These are phyloP conservation scores for Aspergillus neoniger DNA, from an alignment of 2,329 filamentous ascomycete genomes.

Conservation along the genomic window DNA sequence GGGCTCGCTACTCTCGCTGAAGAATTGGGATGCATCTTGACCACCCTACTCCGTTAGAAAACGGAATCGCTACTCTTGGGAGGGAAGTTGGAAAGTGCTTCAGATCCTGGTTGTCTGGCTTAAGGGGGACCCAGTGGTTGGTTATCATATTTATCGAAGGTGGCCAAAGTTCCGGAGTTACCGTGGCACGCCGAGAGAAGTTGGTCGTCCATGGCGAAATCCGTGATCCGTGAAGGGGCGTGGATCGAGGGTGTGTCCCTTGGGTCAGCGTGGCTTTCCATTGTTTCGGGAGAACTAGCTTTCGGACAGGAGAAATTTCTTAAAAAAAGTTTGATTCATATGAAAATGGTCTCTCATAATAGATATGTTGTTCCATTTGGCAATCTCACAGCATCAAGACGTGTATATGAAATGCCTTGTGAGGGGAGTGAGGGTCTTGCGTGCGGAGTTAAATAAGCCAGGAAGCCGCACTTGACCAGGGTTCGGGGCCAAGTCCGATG, in stretches of 20 bases:
- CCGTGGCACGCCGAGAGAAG: slow-evolving; percentile 6
- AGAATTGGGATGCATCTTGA: slow-evolving; percentile 5
- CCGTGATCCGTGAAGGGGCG: slow-evolving; percentile 8
- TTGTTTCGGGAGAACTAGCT: slow-evolving; percentile 1
- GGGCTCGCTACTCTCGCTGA: background rate
- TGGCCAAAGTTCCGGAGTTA: slow-evolving; percentile 8
- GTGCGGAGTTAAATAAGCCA: slow-evolving; percentile 1
- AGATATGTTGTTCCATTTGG: background rate
- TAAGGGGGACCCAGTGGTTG: background rate
- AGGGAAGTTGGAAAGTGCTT: background rate
- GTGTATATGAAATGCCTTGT: background rate
- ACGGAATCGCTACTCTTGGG: background rate
- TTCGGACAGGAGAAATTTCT: background rate
- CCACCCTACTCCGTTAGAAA: slow-evolving; percentile 3
- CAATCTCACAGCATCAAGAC: background rate
- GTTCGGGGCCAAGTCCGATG: slow-evolving; percentile 6
- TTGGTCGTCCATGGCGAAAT: slow-evolving; percentile 6
- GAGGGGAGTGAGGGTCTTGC: background rate
- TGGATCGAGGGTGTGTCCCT: slow-evolving; percentile 4
- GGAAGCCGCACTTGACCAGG: slow-evolving; percentile 3
- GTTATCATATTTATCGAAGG: slow-evolving; percentile 2
- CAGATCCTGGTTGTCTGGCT: background rate
- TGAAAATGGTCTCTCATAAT: background rate
- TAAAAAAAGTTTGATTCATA: background rate
- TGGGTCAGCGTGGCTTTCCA: slow-evolving; percentile 5